Conservation (phyloP, 2,329 filamentous ascomycete species). For the Graphilbum ipis-grandicollis region DNA sequence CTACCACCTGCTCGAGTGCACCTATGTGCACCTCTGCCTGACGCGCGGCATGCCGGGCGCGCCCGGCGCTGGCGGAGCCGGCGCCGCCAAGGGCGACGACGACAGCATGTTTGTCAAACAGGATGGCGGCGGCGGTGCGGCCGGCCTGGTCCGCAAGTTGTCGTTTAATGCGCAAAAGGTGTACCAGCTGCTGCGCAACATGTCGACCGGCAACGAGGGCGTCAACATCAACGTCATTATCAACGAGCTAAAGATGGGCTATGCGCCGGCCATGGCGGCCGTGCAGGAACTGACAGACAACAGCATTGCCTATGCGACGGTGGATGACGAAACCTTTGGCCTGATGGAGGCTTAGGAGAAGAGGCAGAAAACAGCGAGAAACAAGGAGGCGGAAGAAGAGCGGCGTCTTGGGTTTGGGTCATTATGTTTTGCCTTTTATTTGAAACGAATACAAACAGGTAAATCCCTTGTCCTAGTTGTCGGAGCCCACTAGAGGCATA, state of each 20-base stretch:
- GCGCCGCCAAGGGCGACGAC: conserved; percentile 17
- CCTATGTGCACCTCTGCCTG: conserved; percentile 73
- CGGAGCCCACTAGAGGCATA: too few species aligned
- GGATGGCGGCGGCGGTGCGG: conserved; percentile 19
- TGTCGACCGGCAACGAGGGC: conserved; percentile 63
- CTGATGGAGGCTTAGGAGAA: not conserved
- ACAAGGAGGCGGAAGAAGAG: not conserved
- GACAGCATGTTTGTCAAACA: conserved; percentile 39
- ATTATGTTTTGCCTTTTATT: too few species aligned
- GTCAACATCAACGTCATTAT: conserved; percentile 67
- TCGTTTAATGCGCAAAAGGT: conserved; percentile 48
- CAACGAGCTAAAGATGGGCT: conserved; percentile 42
- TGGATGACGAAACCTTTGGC: conserved; percentile 68
- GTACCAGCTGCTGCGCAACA: conserved; percentile 49
- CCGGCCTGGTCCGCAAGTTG: conserved; percentile 24
- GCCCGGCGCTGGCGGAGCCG: conserved; percentile 17
- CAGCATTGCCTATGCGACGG: conserved; percentile 74
- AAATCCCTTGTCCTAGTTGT: too few species aligned
- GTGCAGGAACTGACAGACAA: conserved; percentile 61
- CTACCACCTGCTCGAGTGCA: conserved; percentile 81
- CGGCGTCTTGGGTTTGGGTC: not conserved
- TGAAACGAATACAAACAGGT: too few species aligned
- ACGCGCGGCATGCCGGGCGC: conserved; percentile 45
- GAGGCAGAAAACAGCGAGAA: not conserved
- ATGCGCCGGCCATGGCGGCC: conserved; percentile 56